These are phyloP conservation scores for Aspergillus biplanus DNA, from an alignment of 495 filamentous ascomycete species.

Conservation along the genomic window DNA sequence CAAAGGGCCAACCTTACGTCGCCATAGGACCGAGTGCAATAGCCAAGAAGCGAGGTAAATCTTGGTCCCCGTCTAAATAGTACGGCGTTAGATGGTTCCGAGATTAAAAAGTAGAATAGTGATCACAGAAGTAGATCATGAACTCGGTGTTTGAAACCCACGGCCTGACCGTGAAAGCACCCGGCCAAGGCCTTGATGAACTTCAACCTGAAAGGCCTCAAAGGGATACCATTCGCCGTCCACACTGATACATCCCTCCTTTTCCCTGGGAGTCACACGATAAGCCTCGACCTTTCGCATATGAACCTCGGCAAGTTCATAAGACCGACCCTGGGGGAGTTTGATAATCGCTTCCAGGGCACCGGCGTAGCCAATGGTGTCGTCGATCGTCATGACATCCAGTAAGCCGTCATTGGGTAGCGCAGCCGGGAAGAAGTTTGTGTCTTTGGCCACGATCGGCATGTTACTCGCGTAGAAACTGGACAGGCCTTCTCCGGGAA, in stretches of 20 bases:
- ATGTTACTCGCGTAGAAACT: constrained; percentile 89
- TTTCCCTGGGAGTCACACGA: constrained; percentile 73
- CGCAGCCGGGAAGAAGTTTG: constrained; percentile 77
- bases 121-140: no score
- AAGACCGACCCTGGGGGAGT: constrained; percentile 72
- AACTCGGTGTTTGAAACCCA: constrained; percentile 67
- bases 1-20: no score
- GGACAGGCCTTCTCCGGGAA: constrained; percentile 62
- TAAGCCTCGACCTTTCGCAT: constrained; percentile 85
- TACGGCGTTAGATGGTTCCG: no score
- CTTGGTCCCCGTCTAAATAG: no score
- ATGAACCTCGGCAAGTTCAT: constrained; percentile 73
- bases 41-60: no score
- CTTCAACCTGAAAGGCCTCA: constrained; percentile 85
- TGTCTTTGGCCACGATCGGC: constrained; percentile 76
- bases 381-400: constrained; percentile 81
- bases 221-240: constrained; percentile 89
- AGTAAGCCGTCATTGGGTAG: constrained; percentile 56
- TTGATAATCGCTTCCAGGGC: constrained; percentile 68
- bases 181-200: constrained; percentile 81
- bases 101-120: no score
- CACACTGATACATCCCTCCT: constrained; percentile 84
- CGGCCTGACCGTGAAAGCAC: constrained; percentile 72
- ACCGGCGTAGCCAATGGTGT: constrained; percentile 65
- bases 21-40: no score